Evolutionary conservation across 129 eudicot species (phyloP).

Genomic region (Arctium lappa): DNA sequence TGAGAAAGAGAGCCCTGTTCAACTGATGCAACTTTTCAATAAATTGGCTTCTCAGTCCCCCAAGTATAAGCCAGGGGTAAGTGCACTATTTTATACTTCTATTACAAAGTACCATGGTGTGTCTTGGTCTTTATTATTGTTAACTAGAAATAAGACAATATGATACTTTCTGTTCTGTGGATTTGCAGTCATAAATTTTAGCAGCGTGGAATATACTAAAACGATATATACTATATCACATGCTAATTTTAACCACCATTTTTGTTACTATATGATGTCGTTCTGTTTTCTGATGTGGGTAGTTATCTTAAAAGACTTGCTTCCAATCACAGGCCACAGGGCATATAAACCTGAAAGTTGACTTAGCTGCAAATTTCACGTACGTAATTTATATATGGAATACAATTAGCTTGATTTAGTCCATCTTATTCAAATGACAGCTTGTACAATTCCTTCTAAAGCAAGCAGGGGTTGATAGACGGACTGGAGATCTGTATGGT

Average conservation of each 20-base stretch:
- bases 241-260: neutral
- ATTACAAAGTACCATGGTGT: neutral
- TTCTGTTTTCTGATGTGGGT: neutral
- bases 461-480: constrained; percentile 95
- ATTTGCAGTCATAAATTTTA: no score
- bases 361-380: no score
- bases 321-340: neutral
- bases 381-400: neutral
- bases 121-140: no score
- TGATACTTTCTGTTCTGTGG: neutral
- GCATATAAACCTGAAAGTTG: neutral
- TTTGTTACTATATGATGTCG: neutral
- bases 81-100: neutral
- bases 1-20: constrained; percentile 98
- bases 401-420: constrained; percentile 6
- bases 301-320: neutral
- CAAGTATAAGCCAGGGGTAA: constrained; percentile 97
- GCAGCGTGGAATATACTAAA: neutral
- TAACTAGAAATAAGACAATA: neutral
- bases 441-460: constrained; percentile 90
- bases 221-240: neutral
- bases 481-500: constrained; percentile 97
- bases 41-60: constrained; percentile 93
- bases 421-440: constrained; percentile 42
- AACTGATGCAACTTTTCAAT: constrained; percentile 95